These are phyloP conservation scores for Stipa capillata DNA, from an alignment of 176 grass and related monocot species.

Conservation along the genomic window DNA sequence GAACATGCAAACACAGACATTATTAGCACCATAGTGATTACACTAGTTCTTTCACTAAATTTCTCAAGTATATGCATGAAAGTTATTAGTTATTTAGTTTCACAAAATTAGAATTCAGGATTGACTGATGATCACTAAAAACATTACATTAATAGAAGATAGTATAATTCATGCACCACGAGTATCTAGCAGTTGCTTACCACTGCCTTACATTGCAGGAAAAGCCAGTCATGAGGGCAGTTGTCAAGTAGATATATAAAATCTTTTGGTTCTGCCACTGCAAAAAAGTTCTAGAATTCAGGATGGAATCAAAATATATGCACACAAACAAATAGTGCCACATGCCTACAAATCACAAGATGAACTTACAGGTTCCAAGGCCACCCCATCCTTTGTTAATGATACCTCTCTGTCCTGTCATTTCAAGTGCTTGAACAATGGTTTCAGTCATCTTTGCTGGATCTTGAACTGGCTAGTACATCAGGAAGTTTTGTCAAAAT, in stretches of 20 bases:
- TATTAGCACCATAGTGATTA: not conserved
- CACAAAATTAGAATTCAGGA: not conserved
- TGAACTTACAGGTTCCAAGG: constrained; percentile 86
- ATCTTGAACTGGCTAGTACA: constrained; percentile 85
- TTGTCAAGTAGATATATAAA: constrained; percentile 86
- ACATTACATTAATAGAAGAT: not conserved
- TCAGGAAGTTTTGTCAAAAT: not conserved
- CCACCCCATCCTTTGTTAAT: constrained; percentile 99
- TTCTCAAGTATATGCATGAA: not conserved
- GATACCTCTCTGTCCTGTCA: constrained; percentile 81
- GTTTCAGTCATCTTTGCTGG: constrained; percentile 84
- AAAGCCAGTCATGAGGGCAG: constrained; percentile 94
- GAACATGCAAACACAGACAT: not conserved
- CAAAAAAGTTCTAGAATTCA: constrained; percentile 18
- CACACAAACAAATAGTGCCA: constrained; percentile 3
- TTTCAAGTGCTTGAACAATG: constrained; percentile 76
- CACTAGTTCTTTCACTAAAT: not conserved
- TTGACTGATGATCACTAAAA: not conserved
- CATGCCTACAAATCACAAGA: not conserved
- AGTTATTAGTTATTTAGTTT: not conserved
- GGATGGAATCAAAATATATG: constrained; percentile 11
- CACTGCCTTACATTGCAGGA: constrained; percentile 90
- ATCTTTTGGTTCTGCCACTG: constrained; percentile 83
- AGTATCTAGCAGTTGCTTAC: constrained; percentile 24
- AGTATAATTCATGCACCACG: not conserved